phyloP scores from a whole-genome alignment of 805 yeast species.

The Kurtzmaniella cleridarum region DNA sequence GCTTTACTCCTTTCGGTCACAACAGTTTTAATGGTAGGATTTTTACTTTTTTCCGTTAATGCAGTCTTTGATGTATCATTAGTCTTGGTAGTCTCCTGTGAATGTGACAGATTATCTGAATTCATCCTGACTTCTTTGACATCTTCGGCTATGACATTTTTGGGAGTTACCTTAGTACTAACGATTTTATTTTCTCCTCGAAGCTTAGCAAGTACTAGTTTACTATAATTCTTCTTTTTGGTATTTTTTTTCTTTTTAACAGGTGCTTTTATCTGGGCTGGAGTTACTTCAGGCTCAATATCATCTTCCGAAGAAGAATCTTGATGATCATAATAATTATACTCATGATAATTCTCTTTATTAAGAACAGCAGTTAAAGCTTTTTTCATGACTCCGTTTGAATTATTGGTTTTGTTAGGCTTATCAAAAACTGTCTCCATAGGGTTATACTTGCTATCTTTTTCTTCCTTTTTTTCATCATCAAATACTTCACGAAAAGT shows the following conservation, averaged over 20 bases:
- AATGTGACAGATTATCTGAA: neutral
- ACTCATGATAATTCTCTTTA: conserved; percentile 3
- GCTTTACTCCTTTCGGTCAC: neutral
- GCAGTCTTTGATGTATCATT: too few relatives aligned
- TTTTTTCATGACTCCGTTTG: neutral
- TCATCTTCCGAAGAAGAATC: conserved; percentile 2
- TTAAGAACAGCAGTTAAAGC: neutral
- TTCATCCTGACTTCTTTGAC: conserved; percentile 1
- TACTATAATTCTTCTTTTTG: too few relatives aligned
- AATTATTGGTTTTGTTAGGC: conserved; percentile 6
- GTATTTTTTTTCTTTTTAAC: too few relatives aligned
- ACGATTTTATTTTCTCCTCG: too few relatives aligned
- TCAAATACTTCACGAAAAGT: conserved; percentile 34
- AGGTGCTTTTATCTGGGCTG: too few relatives aligned
- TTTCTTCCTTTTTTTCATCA: conserved; percentile 22
- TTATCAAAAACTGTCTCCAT: conserved; percentile 35
- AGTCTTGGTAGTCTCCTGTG: too few relatives aligned
- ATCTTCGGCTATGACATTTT: neutral
- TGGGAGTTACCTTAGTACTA: neutral
- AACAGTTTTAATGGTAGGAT: neutral
- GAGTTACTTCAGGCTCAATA: conserved; percentile 2
- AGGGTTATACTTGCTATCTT: conserved; percentile 28
- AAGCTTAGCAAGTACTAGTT: too few relatives aligned
- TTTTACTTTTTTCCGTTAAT: too few relatives aligned
- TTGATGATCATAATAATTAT: conserved; percentile 2